Base-by-base conservation (phyloP, 139 green algal genomes). In the Raphidocelis subcapitata region DNA sequence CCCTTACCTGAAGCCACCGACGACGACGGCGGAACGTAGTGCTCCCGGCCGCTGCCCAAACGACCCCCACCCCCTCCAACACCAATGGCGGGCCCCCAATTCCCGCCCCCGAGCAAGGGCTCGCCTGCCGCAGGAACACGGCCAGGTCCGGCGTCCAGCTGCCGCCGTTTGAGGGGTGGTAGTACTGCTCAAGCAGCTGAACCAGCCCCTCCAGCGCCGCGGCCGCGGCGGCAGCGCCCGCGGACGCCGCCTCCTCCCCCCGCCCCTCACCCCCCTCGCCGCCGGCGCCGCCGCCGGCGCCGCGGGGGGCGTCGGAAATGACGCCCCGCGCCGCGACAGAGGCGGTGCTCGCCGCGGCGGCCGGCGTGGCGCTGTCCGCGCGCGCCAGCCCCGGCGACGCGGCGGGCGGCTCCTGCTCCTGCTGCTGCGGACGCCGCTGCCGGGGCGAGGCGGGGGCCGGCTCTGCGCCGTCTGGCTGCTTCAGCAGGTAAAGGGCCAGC, bases 101-200 rank as follows among this genome's bases (percentile, higher is more conserved):
- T n/a, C n/a, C n/a, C n/a, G n/a, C n/a, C n/a, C n/a, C n/a, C n/a
- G n/a, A n/a, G n/a, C n/a, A n/a, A n/a, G n/a, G n/a, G n/a, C n/a
- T n/a, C n/a, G n/a, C 44, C 54, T 28, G 65, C 55, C 51, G 56
- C 54, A 44, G 69, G 60, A 62, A 77, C 47, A 65, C 62, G 2
- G 71, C 62, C 62, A 77, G 35, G n/a, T 71, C 71, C 5, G 28
- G 21, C 0, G 32, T 35, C 62, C 62, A 77, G n/a, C 23, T 26
- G 35, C 91, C 92, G 15, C 80, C 80, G 73, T 97, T 97, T 56
- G 75, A 89, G 47, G 92, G 92, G 76, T 97, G 92, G 59, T 85
- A 94, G 80, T 95, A 97, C 75, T 93, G 85, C 84, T 96, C 91
- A 47, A 94, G 72, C 52, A 94, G 78, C 28, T 74, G 72, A 0